Conservation (phyloP, 2,329 filamentous ascomycete species). For the Pleochaeta shiraiana region DNA sequence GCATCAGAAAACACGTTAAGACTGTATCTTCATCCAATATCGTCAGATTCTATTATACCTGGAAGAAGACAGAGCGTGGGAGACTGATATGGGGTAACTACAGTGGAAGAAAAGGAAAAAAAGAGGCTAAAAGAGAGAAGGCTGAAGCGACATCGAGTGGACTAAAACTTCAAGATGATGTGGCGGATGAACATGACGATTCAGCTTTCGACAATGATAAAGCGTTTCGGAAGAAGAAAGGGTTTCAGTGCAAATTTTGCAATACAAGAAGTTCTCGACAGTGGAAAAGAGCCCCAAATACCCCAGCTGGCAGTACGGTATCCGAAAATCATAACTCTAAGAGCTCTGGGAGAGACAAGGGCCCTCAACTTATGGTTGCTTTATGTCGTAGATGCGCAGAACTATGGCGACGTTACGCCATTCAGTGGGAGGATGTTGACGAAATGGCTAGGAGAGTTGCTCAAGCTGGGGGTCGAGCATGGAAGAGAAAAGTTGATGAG, state of each 20-base stretch:
- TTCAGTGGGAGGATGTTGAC: constrained; percentile 88
- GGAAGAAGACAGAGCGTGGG: constrained; percentile 85
- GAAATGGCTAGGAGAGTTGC: constrained; percentile 77
- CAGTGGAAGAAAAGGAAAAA: constrained; percentile 72
- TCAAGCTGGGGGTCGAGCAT: constrained; percentile 56
- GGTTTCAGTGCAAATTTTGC: constrained; percentile 91
- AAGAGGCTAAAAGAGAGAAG: constrained; percentile 55
- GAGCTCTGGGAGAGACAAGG: constrained; percentile 49
- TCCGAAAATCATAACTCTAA: constrained; percentile 40
- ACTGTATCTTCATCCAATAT: constrained; percentile 59
- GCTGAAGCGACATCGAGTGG: constrained; percentile 26
- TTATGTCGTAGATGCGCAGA: constrained; percentile 80
- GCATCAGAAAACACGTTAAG: constrained; percentile 68
- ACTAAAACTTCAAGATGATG: constrained; percentile 69
- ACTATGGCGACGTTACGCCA: constrained; percentile 86
- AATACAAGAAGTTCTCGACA: constrained; percentile 57
- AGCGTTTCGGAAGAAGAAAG: constrained; percentile 49
- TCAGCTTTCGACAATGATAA: constrained; percentile 90
- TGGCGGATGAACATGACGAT: constrained; percentile 82
- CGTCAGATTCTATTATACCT: constrained; percentile 88
- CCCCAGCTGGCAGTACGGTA: constrained; percentile 46
- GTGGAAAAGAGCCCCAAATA: constrained; percentile 76
- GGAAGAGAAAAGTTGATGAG: constrained; percentile 79
- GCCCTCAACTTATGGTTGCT: constrained; percentile 50
- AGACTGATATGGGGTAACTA: constrained; percentile 80